Evolutionary conservation across 257 asterid species (phyloP), one percentile per base, ranked within the genome.

Genomic region (Fraxinus americana): DNA sequence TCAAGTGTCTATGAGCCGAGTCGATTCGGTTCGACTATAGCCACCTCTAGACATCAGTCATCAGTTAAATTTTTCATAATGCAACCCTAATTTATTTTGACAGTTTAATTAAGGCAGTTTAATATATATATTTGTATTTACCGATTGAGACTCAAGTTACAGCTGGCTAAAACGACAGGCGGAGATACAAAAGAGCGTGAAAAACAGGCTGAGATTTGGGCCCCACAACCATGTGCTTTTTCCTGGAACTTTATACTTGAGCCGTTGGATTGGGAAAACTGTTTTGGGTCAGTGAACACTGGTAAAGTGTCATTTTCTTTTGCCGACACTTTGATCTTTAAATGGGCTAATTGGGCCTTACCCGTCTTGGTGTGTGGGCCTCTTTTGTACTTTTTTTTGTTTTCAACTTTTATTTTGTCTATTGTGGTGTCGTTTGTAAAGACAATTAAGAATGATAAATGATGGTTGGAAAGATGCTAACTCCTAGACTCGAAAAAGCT

Each of bases 221-320:
- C 12, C 67, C 57, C 67, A n/a, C 29, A 0, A 7, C 2, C 65
- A 19, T 5, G 65, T 19, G 11, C 8, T 59, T 59, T 57, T 29
- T 32, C 30, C 67, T 8, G 67, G 67, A 59, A 59, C 27, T 59
- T 21, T 59, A 5, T 59, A n/a, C 1, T 1, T 21, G 2, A 59
- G 67, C 67, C 67, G 67, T 59, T 59, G 67, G 14, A 59, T 59
- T 59, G 67, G 67, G 67, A 14, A 14, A 57, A 57, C 30, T 57
- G 66, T 57, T 21, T 59, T 59, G 67, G 67, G 30, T 21, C 14
- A 59, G 67, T 59, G 67, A 14, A 21, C 30, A 21, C 67, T 59
- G 8, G 29, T 59, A n/a, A 59, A 8, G 67, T 59, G 30, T 59
- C 67, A 2, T 59, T 21, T 59, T 59, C 67, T 21, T 21, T 21